A percentile compares a stretch with the other conserved stretches of the same genome.
Evolutionary conservation across 768 basidiomycete genomes (phyloP).

Genomic region (Sporobolomyces pararoseus): DNA sequence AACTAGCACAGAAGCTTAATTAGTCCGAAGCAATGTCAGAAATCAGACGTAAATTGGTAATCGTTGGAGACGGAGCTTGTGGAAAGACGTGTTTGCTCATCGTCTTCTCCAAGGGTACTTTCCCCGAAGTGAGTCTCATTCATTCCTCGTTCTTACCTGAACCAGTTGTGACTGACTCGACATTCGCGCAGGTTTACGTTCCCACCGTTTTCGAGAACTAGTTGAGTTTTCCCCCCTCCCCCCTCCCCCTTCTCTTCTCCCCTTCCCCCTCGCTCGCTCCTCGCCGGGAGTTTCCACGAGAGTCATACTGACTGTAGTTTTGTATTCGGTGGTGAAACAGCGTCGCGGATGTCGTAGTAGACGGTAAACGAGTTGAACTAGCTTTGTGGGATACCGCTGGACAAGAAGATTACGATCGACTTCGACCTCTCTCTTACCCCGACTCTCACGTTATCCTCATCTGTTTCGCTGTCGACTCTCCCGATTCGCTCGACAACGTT

Average conservation of each 20-base stretch:
- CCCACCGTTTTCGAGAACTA: constrained; percentile 99
- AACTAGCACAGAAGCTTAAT: not conserved
- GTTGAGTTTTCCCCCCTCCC: not conserved
- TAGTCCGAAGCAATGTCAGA: constrained; percentile 66
- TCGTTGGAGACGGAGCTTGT: constrained; percentile 82
- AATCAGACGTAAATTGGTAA: constrained; percentile 97
- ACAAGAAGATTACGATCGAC: constrained; percentile 97
- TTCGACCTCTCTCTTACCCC: constrained; percentile 94
- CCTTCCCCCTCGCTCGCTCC: not conserved
- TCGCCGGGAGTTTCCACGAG: not conserved
- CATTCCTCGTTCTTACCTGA: not conserved
- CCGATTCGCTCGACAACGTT: constrained; percentile 97
- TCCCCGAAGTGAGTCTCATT: constrained; percentile 70
- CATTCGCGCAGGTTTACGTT: constrained; percentile 77
- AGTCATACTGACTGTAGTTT: too few relatives aligned
- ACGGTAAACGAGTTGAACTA: constrained; percentile 96
- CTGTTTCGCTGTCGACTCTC: constrained; percentile 96
- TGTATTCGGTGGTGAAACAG: too few relatives aligned
- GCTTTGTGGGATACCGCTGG: constrained; percentile 99
- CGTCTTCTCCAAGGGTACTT: constrained; percentile 93
- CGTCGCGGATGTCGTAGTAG: constrained; percentile 97
- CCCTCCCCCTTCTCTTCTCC: not conserved
- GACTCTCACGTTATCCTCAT: constrained; percentile 99
- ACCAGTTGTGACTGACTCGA: not conserved
- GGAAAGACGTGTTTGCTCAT: constrained; percentile 83